phyloP scores from a whole-genome alignment of 2,329 filamentous ascomycete genomes.

The Plectosphaerella plurivora region DNA sequence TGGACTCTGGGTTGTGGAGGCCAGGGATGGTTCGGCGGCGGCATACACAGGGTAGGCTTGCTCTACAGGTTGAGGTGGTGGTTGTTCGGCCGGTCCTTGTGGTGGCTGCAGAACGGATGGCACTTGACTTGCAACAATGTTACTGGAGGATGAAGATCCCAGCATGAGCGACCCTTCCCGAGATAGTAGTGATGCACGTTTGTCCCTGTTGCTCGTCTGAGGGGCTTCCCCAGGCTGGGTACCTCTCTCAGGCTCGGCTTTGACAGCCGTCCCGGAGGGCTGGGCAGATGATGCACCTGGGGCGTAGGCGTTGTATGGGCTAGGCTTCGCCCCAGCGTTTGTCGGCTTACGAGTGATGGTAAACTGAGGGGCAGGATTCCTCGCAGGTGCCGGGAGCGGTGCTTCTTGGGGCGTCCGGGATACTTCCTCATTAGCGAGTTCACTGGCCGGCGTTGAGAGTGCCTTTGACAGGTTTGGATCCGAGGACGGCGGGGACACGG shows the following conservation, averaged over 20 bases:
- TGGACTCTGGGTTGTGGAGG: too few species aligned
- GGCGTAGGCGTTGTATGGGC: constrained; percentile 9
- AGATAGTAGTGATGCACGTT: too few species aligned
- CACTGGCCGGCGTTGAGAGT: neutral
- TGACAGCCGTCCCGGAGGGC: neutral
- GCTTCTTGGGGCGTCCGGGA: neutral
- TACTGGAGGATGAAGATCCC: constrained; percentile 1
- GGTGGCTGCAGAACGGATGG: constrained; percentile 16
- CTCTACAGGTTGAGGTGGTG: neutral
- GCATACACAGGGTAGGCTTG: too few species aligned
- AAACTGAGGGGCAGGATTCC: too few species aligned
- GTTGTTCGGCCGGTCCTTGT: constrained; percentile 13
- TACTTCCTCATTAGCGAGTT: too few species aligned
- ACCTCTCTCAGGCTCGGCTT: too few species aligned
- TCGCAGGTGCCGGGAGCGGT: too few species aligned
- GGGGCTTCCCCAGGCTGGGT: too few species aligned
- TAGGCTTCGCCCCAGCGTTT: constrained; percentile 2
- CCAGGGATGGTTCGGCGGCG: too few species aligned
- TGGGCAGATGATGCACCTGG: constrained; percentile 2
- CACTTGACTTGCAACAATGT: too few species aligned
- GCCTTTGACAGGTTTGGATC: neutral
- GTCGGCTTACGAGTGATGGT: constrained; percentile 9
- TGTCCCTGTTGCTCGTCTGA: too few species aligned
- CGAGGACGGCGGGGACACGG: constrained; percentile 1
- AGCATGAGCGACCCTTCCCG: constrained; percentile 18